Evolutionary conservation across 805 yeast genomes (phyloP).

Genomic region (Lachancea dasiensis): DNA sequence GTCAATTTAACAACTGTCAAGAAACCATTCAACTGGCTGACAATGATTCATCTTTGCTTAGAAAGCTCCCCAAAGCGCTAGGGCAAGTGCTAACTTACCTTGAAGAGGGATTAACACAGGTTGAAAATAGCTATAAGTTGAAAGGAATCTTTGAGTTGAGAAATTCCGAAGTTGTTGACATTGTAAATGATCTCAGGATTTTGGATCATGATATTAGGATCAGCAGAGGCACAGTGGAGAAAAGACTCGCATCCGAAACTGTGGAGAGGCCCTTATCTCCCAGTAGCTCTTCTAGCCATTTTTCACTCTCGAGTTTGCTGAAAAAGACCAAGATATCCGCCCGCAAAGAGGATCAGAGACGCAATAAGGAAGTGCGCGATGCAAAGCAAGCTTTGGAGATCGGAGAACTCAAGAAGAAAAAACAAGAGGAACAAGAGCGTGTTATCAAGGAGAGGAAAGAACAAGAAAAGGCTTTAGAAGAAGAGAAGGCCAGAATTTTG

Average conservation of each 20-base stretch:
- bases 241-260: constrained; percentile 7
- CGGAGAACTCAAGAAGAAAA: constrained; percentile 18
- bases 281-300: constrained; percentile 3
- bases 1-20: constrained; percentile 14
- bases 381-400: constrained; percentile 24
- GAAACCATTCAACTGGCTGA: constrained; percentile 9
- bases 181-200: constrained; percentile 25
- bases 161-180: constrained; percentile 13
- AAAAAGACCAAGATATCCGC: constrained; percentile 6
- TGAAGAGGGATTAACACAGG: constrained; percentile 22
- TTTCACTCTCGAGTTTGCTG: constrained; percentile 9
- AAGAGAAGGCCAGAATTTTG: constrained; percentile 18
- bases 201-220: constrained; percentile 26
- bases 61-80: constrained; percentile 14
- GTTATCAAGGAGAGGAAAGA: constrained; percentile 1
- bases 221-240: constrained; percentile 9
- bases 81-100: constrained; percentile 20
- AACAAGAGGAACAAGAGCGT: constrained; percentile 13
- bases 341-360: constrained; percentile 11
- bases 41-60: constrained; percentile 1
- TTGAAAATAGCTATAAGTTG: constrained; percentile 13
- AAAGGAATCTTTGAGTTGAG: constrained; percentile 3
- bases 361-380: constrained; percentile 20
- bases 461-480: constrained; percentile 8
- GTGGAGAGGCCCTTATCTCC: constrained; percentile 3